phyloP scores from a whole-genome alignment of 108 stramenopile species.

The Stephanodiscus minutulus region DNA sequence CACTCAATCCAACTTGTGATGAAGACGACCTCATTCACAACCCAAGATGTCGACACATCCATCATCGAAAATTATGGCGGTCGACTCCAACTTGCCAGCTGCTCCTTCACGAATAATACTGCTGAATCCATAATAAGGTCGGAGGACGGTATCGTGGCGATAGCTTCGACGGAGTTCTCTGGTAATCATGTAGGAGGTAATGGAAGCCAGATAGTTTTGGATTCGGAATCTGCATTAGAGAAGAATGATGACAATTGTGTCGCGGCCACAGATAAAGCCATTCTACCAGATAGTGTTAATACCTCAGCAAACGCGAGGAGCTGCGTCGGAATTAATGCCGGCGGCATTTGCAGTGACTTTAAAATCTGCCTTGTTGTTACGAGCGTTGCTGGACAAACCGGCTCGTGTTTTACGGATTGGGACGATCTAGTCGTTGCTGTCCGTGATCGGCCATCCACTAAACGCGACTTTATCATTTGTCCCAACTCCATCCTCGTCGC shows the following conservation, averaged over 20 bases:
- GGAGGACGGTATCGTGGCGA: conserved; percentile 29
- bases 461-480: conserved; percentile 43
- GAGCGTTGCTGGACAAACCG: background rate
- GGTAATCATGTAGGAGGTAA: conserved; percentile 21
- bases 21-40: conserved; percentile 18
- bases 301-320: background rate
- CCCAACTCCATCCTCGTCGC: conserved; percentile 25
- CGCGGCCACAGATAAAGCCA: background rate
- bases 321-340: conserved; percentile 8
- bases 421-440: conserved; percentile 38
- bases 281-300: background rate
- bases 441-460: conserved; percentile 10
- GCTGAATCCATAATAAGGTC: conserved; percentile 32
- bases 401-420: conserved; percentile 36
- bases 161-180: conserved; percentile 27
- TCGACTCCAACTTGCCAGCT: conserved; percentile 17
- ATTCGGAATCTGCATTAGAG: conserved; percentile 22
- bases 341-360: conserved; percentile 10
- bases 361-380: background rate
- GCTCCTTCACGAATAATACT: conserved; percentile 29
- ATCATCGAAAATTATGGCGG: conserved; percentile 40
- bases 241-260: conserved; percentile 25
- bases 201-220: conserved; percentile 20
- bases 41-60: conserved; percentile 19
- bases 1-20: conserved; percentile 35